These are phyloP conservation scores for Pseudogymnoascus sp. DNA, from an alignment of 2,329 filamentous ascomycete genomes.

Conservation along the genomic window DNA sequence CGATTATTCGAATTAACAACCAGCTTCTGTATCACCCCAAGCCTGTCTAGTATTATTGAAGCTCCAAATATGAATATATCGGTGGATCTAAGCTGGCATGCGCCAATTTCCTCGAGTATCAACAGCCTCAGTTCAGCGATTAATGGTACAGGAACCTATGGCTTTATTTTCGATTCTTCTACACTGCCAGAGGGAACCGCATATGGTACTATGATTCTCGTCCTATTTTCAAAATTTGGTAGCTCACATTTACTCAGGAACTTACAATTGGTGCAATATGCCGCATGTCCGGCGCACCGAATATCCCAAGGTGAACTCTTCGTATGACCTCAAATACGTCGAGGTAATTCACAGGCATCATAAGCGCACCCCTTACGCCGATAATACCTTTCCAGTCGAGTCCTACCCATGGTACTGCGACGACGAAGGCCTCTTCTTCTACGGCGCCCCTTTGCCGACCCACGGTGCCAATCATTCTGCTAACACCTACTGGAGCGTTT, in stretches of 20 bases:
- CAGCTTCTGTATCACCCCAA: not conserved
- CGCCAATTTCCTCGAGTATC: not conserved
- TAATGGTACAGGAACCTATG: slow-evolving; percentile 13
- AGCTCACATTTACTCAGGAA: not conserved
- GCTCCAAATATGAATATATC: not conserved
- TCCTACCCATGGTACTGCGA: not conserved
- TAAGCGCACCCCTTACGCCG: not conserved
- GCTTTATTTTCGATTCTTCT: not conserved
- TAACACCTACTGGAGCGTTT: slow-evolving; percentile 56
- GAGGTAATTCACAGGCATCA: not conserved
- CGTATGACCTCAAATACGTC: not conserved
- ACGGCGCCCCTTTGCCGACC: not conserved
- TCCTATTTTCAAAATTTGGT: not conserved
- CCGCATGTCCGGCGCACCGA: not conserved
- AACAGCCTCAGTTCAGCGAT: not conserved
- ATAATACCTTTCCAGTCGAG: not conserved
- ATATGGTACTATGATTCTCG: not conserved
- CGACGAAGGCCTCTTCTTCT: not conserved
- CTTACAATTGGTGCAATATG: not conserved
- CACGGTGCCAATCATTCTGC: not conserved
- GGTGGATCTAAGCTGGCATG: not conserved
- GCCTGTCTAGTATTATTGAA: not conserved
- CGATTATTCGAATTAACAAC: not conserved
- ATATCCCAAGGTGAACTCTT: not conserved
- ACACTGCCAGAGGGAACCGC: not conserved